These are phyloP conservation scores for Epichloe elymi DNA, from an alignment of 2,329 filamentous ascomycete species.

Conservation along the genomic window DNA sequence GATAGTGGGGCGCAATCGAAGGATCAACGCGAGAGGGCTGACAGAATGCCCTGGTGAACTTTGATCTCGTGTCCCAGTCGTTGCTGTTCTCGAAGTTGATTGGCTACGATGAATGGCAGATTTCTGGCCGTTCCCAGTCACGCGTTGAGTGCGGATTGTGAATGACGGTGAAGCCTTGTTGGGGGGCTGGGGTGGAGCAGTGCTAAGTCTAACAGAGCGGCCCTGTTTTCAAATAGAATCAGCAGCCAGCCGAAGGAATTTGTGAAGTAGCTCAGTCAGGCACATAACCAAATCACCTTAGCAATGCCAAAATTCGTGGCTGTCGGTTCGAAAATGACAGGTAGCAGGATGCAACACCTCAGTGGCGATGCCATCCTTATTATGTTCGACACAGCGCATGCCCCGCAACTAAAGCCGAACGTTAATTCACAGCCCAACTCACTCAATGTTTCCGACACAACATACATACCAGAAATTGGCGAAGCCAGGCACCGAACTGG, in stretches of 20 bases:
- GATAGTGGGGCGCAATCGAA: no score
- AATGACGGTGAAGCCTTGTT: neutral
- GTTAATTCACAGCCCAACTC: neutral
- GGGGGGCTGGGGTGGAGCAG: neutral
- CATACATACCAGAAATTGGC: neutral
- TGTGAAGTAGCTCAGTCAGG: neutral
- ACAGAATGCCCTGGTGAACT: no score
- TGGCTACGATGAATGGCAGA: neutral
- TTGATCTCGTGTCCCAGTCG: no score
- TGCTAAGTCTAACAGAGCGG: neutral
- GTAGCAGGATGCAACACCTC: neutral
- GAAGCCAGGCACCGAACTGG: neutral
- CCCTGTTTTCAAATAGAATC: neutral
- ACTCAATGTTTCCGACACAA: neutral
- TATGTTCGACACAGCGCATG: constrained; percentile 1
- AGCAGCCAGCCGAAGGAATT: neutral
- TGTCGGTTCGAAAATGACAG: neutral
- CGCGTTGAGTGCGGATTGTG: neutral
- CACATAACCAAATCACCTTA: neutral
- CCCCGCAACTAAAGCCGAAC: neutral
- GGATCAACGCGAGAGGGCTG: no score
- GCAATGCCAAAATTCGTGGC: neutral
- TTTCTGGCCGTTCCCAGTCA: no score
- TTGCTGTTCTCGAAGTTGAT: no score
- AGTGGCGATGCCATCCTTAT: constrained; percentile 1